Percentiles rank a stretch among this genome's conserved stretches.
Conservation (phyloP, 1,139 yeast species). For the Maudiozyma humilis region DNA sequence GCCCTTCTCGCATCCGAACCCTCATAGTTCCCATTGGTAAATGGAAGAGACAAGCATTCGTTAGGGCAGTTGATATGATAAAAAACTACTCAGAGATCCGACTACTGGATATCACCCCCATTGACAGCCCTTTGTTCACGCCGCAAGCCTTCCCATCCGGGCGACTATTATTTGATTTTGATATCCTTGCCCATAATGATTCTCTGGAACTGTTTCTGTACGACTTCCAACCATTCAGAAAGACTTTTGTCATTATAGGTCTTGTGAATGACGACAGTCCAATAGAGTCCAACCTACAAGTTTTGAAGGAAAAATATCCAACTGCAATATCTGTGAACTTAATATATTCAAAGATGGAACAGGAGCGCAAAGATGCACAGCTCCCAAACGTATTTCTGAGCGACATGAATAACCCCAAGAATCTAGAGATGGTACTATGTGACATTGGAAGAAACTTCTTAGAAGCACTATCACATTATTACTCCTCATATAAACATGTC, state of each 20-base stretch:
- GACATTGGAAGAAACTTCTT: constrained; percentile 62
- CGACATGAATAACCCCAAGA: constrained; percentile 14
- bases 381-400: constrained; percentile 13
- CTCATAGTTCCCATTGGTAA: constrained; percentile 64
- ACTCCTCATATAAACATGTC: constrained; percentile 61
- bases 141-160: constrained; percentile 86
- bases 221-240: constrained; percentile 84
- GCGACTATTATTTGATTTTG: constrained; percentile 42
- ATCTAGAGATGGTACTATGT: constrained; percentile 62
- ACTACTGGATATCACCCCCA: constrained; percentile 66
- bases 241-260: constrained; percentile 62
- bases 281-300: constrained; percentile 29
- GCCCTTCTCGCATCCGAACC: constrained; percentile 61
- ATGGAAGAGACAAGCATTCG: constrained; percentile 44
- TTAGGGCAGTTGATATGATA: constrained; percentile 40
- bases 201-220: constrained; percentile 55
- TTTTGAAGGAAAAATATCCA: constrained; percentile 42
- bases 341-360: constrained; percentile 28
- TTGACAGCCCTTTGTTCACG: constrained; percentile 53
- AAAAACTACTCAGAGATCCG: constrained; percentile 54
- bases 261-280: constrained; percentile 27
- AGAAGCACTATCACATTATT: constrained; percentile 55
- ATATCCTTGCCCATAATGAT: constrained; percentile 38
- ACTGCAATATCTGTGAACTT: constrained; percentile 56
- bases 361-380: background rate